Percentiles rank a stretch among this genome's conserved stretches.
Evolutionary conservation across 148 eudicot genomes (phyloP).

Genomic region (Chenopodium formosanum): DNA sequence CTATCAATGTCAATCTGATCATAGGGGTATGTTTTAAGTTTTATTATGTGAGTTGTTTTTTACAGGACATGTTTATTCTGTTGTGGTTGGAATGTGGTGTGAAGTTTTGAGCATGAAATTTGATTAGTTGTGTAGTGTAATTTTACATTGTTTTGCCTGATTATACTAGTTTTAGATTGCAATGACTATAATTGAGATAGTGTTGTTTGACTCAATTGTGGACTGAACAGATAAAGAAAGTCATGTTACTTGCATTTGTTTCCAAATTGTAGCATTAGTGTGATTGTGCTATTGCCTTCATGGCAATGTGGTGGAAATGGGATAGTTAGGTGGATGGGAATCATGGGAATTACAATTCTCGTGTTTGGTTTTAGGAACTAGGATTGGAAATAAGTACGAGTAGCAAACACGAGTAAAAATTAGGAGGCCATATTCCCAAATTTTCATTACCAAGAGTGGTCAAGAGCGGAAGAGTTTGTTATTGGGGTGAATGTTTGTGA

Average conservation of each 20-base stretch:
- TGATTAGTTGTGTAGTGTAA: neutral
- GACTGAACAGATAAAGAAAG: no score
- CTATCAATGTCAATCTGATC: neutral
- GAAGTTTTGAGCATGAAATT: neutral
- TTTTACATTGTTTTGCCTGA: neutral
- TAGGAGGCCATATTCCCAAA: no score
- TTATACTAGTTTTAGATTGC: neutral
- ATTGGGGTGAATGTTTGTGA: no score
- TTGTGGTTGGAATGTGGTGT: neutral
- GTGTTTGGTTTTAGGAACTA: neutral
- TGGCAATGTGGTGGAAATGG: neutral
- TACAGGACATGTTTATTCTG: neutral
- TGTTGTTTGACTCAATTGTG: neutral
- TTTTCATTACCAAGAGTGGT: no score
- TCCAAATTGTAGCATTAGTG: neutral
- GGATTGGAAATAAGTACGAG: neutral
- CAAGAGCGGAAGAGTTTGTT: no score
- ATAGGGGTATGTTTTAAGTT: conserved; percentile 4
- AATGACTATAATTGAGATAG: neutral
- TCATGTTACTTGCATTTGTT: neutral
- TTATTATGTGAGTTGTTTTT: neutral
- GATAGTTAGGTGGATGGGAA: neutral
- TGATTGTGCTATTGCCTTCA: neutral
- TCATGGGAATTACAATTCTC: neutral
- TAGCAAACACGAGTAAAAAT: no score